Base-by-base conservation (phyloP, 2,329 filamentous ascomycete species). In the Verticillium zaregamsianum region DNA sequence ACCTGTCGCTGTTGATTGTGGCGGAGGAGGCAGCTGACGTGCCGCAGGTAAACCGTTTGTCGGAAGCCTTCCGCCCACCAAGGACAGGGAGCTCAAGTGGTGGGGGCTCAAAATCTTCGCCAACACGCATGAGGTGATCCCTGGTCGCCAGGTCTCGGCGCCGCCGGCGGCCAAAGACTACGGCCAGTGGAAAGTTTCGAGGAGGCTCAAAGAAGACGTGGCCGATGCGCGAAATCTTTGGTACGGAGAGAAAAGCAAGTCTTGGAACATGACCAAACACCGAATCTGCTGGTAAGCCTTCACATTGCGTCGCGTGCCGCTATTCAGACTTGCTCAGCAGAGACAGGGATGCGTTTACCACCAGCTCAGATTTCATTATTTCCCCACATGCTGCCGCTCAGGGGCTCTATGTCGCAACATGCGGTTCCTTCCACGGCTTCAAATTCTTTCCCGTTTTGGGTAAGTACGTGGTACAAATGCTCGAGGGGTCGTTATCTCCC, bases 291-390 rank as follows among this genome's bases (percentile, higher is more conserved):
- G 87, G 87, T 89, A 72, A 72, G 82, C 31, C 45, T 35, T 7
- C 15, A 15, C 3, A 31, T 20, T n/a, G 3, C 33, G 3, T 7
- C 33, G 2, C 28, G 49, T 6, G 11, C 20, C 11, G 4, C 5
- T 3, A 14, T 23, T 1, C 39, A 5, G 33, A 11, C 33, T 35
- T 39, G 25, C 58, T 63, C 2, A 65, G 58, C 9, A 31, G n/a
- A 7, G 52, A 5, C 60, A 89, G 87, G 87, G 87, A 90, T 65
- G 87, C 86, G 11, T 84, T 89, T 67, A 87, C 86, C 0, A 80
- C 84, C 2, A 85, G 77, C 68, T 78, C 79, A 25, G 86, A 90
- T 68, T 82, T 82, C 64, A 73, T 86, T 28, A 79, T 86, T 62
- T 79, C 78, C 3, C 79, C 80, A 0, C 75, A 83, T 59, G 54